These are phyloP conservation scores for Salinomyces thailandicus DNA, from an alignment of 2,329 filamentous ascomycete genomes.

Conservation along the genomic window DNA sequence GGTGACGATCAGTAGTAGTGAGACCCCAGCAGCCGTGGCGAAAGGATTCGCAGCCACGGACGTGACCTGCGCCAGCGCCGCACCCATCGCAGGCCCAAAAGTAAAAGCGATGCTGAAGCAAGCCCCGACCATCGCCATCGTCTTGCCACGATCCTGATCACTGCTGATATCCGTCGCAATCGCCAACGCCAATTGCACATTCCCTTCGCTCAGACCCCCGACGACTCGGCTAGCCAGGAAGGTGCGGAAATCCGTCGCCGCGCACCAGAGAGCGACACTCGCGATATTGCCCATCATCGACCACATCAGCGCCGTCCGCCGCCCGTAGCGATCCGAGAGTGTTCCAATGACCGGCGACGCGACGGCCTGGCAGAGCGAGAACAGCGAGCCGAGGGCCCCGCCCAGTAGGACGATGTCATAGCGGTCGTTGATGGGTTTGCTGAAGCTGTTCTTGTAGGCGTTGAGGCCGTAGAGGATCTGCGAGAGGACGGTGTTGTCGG, in stretches of 20 bases:
- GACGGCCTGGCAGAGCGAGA: constrained; percentile 83
- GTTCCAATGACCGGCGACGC: constrained; percentile 84
- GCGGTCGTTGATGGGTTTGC: constrained; percentile 83
- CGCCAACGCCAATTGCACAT: constrained; percentile 89
- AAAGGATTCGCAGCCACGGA: constrained; percentile 84
- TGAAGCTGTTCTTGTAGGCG: constrained; percentile 87
- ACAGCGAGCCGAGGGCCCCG: constrained; percentile 84
- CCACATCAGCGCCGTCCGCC: constrained; percentile 73
- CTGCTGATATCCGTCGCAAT: constrained; percentile 96
- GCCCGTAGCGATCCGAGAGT: constrained; percentile 80
- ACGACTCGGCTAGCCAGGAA: constrained; percentile 90
- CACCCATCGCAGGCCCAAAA: constrained; percentile 85
- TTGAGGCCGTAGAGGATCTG: constrained; percentile 75
- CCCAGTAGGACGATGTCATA: constrained; percentile 96
- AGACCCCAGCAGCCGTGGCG: constrained; percentile 81
- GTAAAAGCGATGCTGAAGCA: constrained; percentile 98
- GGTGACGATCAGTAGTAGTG: constrained; percentile 67
- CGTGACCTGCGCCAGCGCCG: constrained; percentile 67
- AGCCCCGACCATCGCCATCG: constrained; percentile 91
- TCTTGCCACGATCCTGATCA: constrained; percentile 69
- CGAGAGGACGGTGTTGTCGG: constrained; percentile 61
- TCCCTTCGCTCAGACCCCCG: constrained; percentile 89
- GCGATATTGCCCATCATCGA: constrained; percentile 91
- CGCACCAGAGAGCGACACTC: constrained; percentile 88
- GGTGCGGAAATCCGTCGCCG: constrained; percentile 86